Evolutionary conservation across 2,329 filamentous ascomycete species (phyloP).

Genomic region (Botrytis fabae): DNA sequence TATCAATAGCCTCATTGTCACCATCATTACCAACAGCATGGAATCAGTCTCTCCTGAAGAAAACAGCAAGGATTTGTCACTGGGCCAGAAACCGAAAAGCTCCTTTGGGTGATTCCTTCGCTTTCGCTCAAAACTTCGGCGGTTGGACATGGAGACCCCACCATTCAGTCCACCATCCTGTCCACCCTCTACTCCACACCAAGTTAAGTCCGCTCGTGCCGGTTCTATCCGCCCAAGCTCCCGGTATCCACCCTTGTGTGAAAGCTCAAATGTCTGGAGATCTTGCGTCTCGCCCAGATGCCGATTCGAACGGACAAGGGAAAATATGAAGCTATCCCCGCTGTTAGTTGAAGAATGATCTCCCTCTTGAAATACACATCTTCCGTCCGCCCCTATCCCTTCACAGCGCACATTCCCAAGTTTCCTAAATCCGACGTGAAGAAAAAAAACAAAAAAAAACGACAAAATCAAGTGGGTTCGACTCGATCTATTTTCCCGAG

Average conservation of each 20-base stretch:
- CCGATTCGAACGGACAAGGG: not conserved
- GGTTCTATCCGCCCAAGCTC: slow-evolving; percentile 6
- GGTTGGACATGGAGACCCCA: slow-evolving; percentile 18
- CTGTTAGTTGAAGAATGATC: too few species aligned
- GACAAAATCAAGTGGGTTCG: not conserved
- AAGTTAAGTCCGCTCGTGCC: slow-evolving; percentile 9
- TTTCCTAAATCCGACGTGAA: not conserved
- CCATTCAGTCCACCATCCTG: not conserved
- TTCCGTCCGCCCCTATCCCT: too few species aligned
- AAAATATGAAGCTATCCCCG: not conserved
- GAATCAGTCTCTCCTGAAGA: not conserved
- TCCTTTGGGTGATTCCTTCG: slow-evolving; percentile 1
- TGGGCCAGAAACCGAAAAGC: not conserved
- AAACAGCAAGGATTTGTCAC: not conserved
- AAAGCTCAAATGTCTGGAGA: not conserved
- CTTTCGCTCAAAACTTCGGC: slow-evolving; percentile 21
- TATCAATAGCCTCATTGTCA: not conserved
- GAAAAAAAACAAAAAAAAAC: not conserved
- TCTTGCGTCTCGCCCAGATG: not conserved
- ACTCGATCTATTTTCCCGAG: slow-evolving; percentile 14
- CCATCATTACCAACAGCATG: not conserved
- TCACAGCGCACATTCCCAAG: not conserved
- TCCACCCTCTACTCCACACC: not conserved
- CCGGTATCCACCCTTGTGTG: not conserved
- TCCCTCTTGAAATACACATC: not conserved